Evolutionary conservation across 495 filamentous ascomycete species (phyloP).

Genomic region (Aspergillus mulundensis): DNA sequence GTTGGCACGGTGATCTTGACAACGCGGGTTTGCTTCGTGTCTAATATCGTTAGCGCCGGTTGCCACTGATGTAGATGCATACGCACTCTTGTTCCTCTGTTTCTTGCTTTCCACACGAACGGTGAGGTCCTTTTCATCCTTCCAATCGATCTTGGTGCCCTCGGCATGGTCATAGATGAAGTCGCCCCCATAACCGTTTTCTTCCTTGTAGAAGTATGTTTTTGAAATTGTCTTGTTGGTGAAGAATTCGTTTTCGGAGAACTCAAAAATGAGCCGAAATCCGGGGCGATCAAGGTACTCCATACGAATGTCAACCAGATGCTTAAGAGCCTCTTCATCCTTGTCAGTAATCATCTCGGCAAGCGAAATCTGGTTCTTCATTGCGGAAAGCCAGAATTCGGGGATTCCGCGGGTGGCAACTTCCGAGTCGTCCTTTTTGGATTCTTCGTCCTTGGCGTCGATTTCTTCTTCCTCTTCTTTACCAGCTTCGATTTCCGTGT

Average conservation of each 20-base stretch:
- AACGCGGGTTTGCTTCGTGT: slow-evolving; percentile 97
- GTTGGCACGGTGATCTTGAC: slow-evolving; percentile 98
- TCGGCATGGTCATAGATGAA: slow-evolving; percentile 99
- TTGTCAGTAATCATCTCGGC: slow-evolving; percentile 97
- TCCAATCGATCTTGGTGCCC: slow-evolving; percentile 98
- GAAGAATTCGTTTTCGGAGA: slow-evolving; percentile 92
- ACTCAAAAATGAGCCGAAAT: slow-evolving; percentile 97
- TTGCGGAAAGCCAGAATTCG: slow-evolving; percentile 98
- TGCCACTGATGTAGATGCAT: not conserved
- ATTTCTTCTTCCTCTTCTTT: slow-evolving; percentile 71
- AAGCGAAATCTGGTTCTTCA: slow-evolving; percentile 98
- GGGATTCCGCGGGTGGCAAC: slow-evolving; percentile 73
- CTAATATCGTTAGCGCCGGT: slow-evolving; percentile 37
- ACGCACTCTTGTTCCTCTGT: slow-evolving; percentile 97
- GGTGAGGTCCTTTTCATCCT: slow-evolving; percentile 85
- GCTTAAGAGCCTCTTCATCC: slow-evolving; percentile 88
- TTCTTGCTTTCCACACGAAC: slow-evolving; percentile 98
- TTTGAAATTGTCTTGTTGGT: slow-evolving; percentile 95
- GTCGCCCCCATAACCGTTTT: slow-evolving; percentile 96
- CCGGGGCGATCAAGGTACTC: slow-evolving; percentile 97
- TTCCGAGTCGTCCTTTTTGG: slow-evolving; percentile 49
- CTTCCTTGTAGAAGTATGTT: slow-evolving; percentile 98
- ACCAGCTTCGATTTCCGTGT: slow-evolving; percentile 78
- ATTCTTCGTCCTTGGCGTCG: slow-evolving; percentile 47
- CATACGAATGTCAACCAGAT: slow-evolving; percentile 94